Conservation (phyloP, 139 green algal genomes). For the Micromonas commoda region DNA sequence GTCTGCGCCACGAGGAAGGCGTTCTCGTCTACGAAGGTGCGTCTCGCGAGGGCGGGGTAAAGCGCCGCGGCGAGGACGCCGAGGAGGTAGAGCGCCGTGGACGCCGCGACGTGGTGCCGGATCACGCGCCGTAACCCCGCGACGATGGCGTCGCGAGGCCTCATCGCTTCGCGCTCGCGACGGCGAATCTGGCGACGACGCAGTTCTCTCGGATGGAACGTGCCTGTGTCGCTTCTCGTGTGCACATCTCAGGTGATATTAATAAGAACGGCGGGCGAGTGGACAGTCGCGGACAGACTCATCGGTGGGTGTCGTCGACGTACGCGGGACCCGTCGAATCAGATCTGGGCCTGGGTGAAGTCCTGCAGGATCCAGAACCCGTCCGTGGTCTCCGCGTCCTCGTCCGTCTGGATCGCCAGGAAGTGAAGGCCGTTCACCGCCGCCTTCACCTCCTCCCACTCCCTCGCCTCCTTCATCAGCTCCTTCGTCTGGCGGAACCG, state of each 20-base stretch:
- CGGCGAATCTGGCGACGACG: too few species aligned
- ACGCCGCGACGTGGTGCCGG: background rate
- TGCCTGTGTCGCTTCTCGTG: too few species aligned
- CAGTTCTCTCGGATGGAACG: too few species aligned
- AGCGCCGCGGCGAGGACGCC: background rate
- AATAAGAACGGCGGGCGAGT: too few species aligned
- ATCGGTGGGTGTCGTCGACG: too few species aligned
- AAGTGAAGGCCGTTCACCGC: constrained; percentile 84
- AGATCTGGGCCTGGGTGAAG: background rate
- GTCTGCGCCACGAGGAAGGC: background rate
- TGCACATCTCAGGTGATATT: too few species aligned
- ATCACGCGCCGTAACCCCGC: too few species aligned
- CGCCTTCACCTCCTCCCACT: constrained; percentile 86
- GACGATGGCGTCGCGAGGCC: background rate
- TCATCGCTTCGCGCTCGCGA: too few species aligned
- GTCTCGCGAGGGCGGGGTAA: background rate
- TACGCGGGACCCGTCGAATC: background rate
- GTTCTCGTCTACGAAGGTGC: constrained; percentile 17
- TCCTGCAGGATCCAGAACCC: constrained; percentile 92
- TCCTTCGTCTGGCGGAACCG: constrained; percentile 65
- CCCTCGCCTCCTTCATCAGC: constrained; percentile 67
- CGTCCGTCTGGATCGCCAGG: constrained; percentile 83
- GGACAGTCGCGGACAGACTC: too few species aligned
- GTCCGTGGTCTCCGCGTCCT: constrained; percentile 72
- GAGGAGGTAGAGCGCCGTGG: background rate